Conservation (phyloP, 495 filamentous ascomycete species). For the Tetracladium setigerum region DNA sequence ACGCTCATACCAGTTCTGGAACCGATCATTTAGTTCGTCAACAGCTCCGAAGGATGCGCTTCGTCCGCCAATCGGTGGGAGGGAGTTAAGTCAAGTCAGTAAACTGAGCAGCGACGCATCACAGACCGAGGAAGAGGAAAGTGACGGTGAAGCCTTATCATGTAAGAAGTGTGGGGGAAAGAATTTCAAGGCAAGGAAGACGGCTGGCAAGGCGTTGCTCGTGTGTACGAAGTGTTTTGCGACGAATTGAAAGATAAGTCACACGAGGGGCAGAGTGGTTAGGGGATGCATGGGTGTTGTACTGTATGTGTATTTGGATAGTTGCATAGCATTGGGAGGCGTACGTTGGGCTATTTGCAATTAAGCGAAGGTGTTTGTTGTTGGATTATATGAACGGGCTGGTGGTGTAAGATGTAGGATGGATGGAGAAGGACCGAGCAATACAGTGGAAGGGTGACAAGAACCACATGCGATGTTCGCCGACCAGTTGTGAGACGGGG, state of each 20-base stretch:
- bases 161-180: conserved; percentile 21
- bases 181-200: conserved; percentile 19
- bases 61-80: conserved; percentile 1
- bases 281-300: not conserved
- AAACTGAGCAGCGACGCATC: conserved; percentile 18
- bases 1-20: conserved; percentile 23
- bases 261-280: conserved; percentile 5
- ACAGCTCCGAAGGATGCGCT: not conserved
- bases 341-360: not conserved
- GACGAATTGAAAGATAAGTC: not conserved
- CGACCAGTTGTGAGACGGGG: too few species aligned
- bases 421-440: too few species aligned
- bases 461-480: too few species aligned
- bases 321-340: not conserved
- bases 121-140: conserved; percentile 9
- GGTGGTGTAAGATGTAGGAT: too few species aligned
- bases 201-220: conserved; percentile 15
- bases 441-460: too few species aligned
- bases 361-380: not conserved
- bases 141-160: conserved; percentile 15
- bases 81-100: conserved; percentile 9
- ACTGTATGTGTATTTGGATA: not conserved
- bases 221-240: conserved; percentile 19
- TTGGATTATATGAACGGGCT: too few species aligned
- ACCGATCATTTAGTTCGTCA: conserved; percentile 12